Percentiles rank a stretch among this genome's conserved stretches.
Evolutionary conservation across 805 yeast species (phyloP).

Genomic region (Candida andamanensis): DNA sequence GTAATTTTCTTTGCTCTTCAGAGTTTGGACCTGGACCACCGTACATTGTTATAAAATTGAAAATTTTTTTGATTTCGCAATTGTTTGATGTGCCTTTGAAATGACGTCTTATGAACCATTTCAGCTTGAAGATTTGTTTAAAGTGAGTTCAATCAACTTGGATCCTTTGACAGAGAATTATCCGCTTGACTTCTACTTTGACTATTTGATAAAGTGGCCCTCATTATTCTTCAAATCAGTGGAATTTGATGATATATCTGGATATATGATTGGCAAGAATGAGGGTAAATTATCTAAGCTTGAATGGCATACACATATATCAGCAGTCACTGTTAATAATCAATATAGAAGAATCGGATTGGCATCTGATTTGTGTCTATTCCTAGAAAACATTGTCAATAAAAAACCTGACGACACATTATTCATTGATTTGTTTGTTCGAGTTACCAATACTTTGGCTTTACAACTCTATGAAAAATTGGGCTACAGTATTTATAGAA

Average conservation of each 20-base stretch:
- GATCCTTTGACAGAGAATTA: constrained; percentile 93
- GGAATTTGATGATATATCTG: constrained; percentile 44
- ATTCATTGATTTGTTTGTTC: constrained; percentile 88
- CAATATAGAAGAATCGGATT: constrained; percentile 80
- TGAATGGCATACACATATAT: constrained; percentile 95
- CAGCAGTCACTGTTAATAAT: constrained; percentile 88
- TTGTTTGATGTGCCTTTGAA: no score
- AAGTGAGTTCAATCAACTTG: constrained; percentile 68
- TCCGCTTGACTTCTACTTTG: constrained; percentile 75
- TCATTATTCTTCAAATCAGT: constrained; percentile 75
- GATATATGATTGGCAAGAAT: constrained; percentile 93
- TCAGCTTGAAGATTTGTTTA: constrained; percentile 77
- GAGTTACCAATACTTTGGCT: constrained; percentile 78
- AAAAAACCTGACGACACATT: constrained; percentile 70
- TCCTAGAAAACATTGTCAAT: constrained; percentile 67
- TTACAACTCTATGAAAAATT: constrained; percentile 76
- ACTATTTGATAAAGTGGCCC: constrained; percentile 85
- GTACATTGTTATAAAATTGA: constrained; percentile 36
- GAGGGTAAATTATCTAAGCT: constrained; percentile 65
- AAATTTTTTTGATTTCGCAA: constrained; percentile 8
- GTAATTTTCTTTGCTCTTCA: constrained; percentile 64
- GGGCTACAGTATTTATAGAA: constrained; percentile 77
- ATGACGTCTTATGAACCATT: constrained; percentile 92
- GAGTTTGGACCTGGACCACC: constrained; percentile 47
- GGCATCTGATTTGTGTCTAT: constrained; percentile 73